phyloP scores from a whole-genome alignment of 192 early-diverging fungal species.

The Podila epigama region DNA sequence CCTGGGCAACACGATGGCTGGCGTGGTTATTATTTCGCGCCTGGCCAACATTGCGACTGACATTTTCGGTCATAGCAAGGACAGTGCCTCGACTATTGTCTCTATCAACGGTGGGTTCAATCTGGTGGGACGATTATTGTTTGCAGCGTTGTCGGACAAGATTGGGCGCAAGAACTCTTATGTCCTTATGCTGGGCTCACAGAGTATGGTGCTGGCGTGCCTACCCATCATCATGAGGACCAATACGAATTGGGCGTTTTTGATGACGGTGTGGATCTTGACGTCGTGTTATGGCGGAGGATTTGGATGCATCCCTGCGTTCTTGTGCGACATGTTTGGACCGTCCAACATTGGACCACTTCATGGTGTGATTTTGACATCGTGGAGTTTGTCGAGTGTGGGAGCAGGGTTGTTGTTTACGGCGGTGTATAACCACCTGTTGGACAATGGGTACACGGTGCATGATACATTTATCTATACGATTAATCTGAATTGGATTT shows the following conservation, averaged over 20 bases:
- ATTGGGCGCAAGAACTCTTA: constrained; percentile 72
- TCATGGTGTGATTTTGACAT: constrained; percentile 78
- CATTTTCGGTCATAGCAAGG: constrained; percentile 56
- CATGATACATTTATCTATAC: constrained; percentile 61
- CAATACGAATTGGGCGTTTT: constrained; percentile 61
- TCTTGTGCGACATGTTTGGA: constrained; percentile 80
- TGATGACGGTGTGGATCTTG: constrained; percentile 67
- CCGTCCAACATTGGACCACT: constrained; percentile 74
- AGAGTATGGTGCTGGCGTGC: constrained; percentile 66
- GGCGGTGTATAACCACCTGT: constrained; percentile 59
- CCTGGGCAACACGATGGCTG: constrained; percentile 66
- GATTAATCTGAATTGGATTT: constrained; percentile 77
- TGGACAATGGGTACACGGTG: constrained; percentile 54
- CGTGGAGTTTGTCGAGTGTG: constrained; percentile 77
- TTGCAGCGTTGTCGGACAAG: constrained; percentile 66
- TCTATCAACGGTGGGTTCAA: constrained; percentile 70
- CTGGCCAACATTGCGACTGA: constrained; percentile 60
- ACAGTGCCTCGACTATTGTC: constrained; percentile 59
- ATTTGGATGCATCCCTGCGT: constrained; percentile 78
- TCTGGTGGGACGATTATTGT: constrained; percentile 58
- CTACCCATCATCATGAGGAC: constrained; percentile 60
- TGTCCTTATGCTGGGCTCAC: constrained; percentile 63
- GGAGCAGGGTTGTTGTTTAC: constrained; percentile 79
- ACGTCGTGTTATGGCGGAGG: constrained; percentile 79
- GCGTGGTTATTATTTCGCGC: constrained; percentile 67